Evolutionary conservation across 306 rosid species (phyloP), one percentile per base, ranked within the genome.

Genomic region (Cucurbita pepo): DNA sequence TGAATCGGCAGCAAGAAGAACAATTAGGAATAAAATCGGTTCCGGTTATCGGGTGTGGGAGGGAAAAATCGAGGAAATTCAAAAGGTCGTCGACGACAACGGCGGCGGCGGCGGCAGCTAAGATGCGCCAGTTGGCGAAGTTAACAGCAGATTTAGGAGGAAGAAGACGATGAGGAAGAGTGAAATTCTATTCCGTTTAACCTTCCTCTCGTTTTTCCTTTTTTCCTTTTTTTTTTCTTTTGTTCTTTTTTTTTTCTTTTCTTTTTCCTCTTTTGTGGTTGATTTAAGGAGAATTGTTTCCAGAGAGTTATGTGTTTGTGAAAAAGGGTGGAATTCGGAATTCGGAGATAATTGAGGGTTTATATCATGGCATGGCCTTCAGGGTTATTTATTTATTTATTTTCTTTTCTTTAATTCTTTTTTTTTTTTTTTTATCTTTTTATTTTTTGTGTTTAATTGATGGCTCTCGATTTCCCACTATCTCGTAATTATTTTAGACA

Each of bases 111-210:
- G 78, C 37, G 57, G 48, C 63, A 74, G 77, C 71, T 53, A 53
- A 60, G 84, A 82, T 75, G 84, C 81, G 75, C 79, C 88, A 76
- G 78, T 74, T 69, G 81, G 72, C 71, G 67, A 76, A 72, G 85
- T 81, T 79, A 75, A 80, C 76, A 79, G 55, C 85, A 74, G 84
- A 84, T 80, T 85, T 62, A 50, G 30, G 70, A 77, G 75, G 81
- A 78, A 85, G 79, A 73, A 79, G 65, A 78, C 84, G 89, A 70
- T 74, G 54, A 51, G 19, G 80, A 80, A 66, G 87, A 69, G 82
- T 81, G 72, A 75, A 75, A 25, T 63, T 53, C 8, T 69, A 14
- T 56, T 62, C 22, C 60, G 56, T 63, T 75, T 62, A 72, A 55
- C 62, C 76, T 75, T 69, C 37, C 40, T 43, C 71, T 64, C 71